Evolutionary conservation across 2,329 filamentous ascomycete genomes (phyloP).

Genomic region (Scedosporium dehoogii): DNA sequence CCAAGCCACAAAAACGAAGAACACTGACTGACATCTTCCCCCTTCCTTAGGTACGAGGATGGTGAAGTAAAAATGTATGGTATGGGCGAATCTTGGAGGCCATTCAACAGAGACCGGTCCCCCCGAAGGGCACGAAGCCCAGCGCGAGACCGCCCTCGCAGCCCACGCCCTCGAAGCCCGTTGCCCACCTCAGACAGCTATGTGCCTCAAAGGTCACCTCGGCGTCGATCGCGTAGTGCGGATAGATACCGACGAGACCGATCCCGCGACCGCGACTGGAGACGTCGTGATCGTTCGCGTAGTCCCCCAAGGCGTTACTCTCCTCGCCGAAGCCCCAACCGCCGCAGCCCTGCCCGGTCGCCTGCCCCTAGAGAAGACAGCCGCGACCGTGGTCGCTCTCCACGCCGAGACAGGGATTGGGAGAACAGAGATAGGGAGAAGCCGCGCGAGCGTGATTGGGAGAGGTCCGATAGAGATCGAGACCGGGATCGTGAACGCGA

Average conservation of each 20-base stretch:
- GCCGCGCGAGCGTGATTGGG: constrained; percentile 13
- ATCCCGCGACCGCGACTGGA: constrained; percentile 26
- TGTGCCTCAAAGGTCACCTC: constrained; percentile 32
- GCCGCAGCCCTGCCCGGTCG: constrained; percentile 16
- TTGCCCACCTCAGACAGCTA: constrained; percentile 33
- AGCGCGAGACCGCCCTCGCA: constrained; percentile 24
- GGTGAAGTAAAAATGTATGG: constrained; percentile 53
- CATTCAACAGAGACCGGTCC: constrained; percentile 38
- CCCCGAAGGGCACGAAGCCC: constrained; percentile 22
- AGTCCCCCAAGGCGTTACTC: constrained; percentile 22
- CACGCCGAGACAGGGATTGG: constrained; percentile 20
- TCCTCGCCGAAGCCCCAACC: constrained; percentile 27
- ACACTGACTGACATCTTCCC: neutral
- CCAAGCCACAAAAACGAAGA: neutral
- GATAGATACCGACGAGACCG: constrained; percentile 32
- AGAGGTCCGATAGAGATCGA: constrained; percentile 16
- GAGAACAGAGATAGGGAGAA: constrained; percentile 17
- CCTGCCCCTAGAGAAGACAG: constrained; percentile 25
- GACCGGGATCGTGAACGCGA: neutral
- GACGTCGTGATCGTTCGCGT: constrained; percentile 15
- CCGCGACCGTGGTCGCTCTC: constrained; percentile 28
- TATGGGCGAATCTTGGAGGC: constrained; percentile 51
- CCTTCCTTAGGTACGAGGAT: constrained; percentile 42
- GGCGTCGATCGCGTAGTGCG: constrained; percentile 30
- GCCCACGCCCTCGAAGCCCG: constrained; percentile 23